A percentile compares a stretch with the other conserved stretches of the same genome.
These are phyloP conservation scores for Calonectria fujianensis DNA, from an alignment of 2,329 filamentous ascomycete species.

Conservation along the genomic window DNA sequence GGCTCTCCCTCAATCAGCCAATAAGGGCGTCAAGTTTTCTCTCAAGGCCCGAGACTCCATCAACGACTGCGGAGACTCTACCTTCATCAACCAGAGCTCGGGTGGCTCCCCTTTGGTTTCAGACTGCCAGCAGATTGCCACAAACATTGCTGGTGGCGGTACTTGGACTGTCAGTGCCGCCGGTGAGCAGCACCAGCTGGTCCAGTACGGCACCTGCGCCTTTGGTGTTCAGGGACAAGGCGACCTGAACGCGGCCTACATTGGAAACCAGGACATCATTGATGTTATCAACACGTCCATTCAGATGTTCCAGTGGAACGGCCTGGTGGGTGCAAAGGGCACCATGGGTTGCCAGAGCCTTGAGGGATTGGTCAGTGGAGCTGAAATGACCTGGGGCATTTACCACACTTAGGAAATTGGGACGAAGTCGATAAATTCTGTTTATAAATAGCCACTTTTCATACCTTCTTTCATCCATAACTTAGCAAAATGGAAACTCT, in stretches of 20 bases:
- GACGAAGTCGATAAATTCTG: neutral
- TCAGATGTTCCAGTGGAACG: neutral
- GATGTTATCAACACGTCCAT: slow-evolving; percentile 5
- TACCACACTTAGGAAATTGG: neutral
- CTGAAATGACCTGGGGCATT: slow-evolving; percentile 14
- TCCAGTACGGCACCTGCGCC: slow-evolving; percentile 11
- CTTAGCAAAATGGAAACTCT: neutral
- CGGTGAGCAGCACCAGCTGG: slow-evolving; percentile 14
- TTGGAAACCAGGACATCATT: slow-evolving; percentile 21
- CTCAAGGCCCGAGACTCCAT: neutral
- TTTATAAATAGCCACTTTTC: neutral
- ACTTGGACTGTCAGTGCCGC: slow-evolving; percentile 4
- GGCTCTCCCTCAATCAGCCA: neutral
- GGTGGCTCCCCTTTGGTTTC: neutral
- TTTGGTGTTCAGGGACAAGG: slow-evolving; percentile 10
- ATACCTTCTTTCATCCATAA: neutral
- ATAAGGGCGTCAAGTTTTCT: slow-evolving; percentile 2
- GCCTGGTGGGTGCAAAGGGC: slow-evolving; percentile 21
- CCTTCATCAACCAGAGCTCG: slow-evolving; percentile 18
- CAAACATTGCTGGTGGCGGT: slow-evolving; percentile 7
- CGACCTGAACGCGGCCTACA: slow-evolving; percentile 5
- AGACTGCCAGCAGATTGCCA: slow-evolving; percentile 8
- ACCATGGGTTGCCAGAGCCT: slow-evolving; percentile 26
- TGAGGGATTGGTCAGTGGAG: neutral
- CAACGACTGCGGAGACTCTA: slow-evolving; percentile 22